A percentile compares a stretch with the other conserved stretches of the same genome.
Conservation (phyloP, 495 filamentous ascomycete species). For the Lophiotrema nucula region DNA sequence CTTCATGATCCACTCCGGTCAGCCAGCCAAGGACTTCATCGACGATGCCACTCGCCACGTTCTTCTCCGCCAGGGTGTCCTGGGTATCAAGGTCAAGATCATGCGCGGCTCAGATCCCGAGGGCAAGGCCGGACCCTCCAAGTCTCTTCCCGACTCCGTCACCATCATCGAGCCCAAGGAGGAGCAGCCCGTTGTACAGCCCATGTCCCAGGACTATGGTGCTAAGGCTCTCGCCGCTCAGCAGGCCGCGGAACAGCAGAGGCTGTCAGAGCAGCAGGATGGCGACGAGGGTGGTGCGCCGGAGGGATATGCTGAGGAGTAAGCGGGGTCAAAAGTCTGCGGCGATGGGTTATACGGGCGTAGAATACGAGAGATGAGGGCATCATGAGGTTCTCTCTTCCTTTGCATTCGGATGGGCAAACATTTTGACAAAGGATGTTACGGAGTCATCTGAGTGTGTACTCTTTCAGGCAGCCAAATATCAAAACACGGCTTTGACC, state of each 20-base stretch:
- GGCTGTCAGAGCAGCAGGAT: slow-evolving; percentile 59
- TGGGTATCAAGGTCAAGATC: slow-evolving; percentile 99
- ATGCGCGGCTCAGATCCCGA: slow-evolving; percentile 99
- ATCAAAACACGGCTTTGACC: slow-evolving; percentile 10
- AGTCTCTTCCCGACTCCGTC: slow-evolving; percentile 95
- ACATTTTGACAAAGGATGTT: slow-evolving; percentile 21
- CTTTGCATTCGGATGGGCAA: slow-evolving; percentile 36
- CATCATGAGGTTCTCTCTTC: slow-evolving; percentile 22
- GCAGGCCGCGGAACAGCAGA: slow-evolving; percentile 74
- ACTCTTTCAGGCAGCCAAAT: slow-evolving; percentile 19
- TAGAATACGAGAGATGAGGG: slow-evolving; percentile 6
- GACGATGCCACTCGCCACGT: slow-evolving; percentile 97
- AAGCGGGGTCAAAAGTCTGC: background rate
- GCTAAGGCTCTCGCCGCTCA: slow-evolving; percentile 89
- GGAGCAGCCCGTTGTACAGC: slow-evolving; percentile 88
- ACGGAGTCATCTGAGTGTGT: slow-evolving; percentile 24
- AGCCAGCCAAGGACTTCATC: slow-evolving; percentile 99
- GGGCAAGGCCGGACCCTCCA: slow-evolving; percentile 95
- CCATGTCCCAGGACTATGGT: slow-evolving; percentile 96
- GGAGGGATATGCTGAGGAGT: slow-evolving; percentile 26
- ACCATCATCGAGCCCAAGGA: slow-evolving; percentile 99
- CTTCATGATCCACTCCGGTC: slow-evolving; percentile 99
- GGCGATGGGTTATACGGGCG: background rate
- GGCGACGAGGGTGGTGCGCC: slow-evolving; percentile 35
- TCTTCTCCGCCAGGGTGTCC: slow-evolving; percentile 97